Conservation (phyloP, 2,329 filamentous ascomycete genomes). For the Alternaria atra region DNA sequence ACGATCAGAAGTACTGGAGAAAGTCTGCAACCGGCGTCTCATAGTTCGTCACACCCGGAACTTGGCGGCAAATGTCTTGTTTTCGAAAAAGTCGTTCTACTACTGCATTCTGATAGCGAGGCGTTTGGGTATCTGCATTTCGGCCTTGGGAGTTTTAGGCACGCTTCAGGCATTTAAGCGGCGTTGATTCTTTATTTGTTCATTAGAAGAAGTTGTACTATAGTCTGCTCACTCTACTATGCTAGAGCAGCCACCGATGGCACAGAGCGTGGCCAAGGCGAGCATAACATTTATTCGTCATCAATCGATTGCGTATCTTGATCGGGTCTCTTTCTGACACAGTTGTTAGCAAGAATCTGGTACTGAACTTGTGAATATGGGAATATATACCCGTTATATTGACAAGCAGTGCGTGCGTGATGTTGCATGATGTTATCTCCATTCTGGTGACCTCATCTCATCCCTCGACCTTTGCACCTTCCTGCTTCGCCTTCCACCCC, state of each 20-base stretch:
- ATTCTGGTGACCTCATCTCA: not conserved
- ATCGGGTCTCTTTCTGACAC: not conserved
- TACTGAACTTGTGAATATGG: not conserved
- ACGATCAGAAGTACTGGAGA: conserved; percentile 67
- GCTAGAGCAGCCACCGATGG: not conserved
- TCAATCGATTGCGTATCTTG: conserved; percentile 10
- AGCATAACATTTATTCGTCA: conserved; percentile 3
- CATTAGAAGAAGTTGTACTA: conserved; percentile 29
- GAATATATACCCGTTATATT: not conserved
- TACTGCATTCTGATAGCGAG: conserved; percentile 49
- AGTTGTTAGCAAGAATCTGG: not conserved
- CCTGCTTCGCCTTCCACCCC: conserved; percentile 48
- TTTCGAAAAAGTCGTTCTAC: conserved; percentile 16
- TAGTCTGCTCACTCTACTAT: conserved; percentile 10
- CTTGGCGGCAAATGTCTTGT: not conserved
- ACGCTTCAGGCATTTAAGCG: conserved; percentile 30
- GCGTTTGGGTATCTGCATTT: conserved; percentile 47
- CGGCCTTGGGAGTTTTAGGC: conserved; percentile 20
- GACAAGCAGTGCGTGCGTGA: not conserved
- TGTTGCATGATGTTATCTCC: not conserved
- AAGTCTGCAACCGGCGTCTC: conserved; percentile 50
- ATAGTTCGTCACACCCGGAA: conserved; percentile 9
- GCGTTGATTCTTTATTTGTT: conserved; percentile 24
- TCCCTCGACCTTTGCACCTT: conserved; percentile 3
- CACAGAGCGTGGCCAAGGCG: not conserved